Evolutionary conservation across 2,329 filamentous ascomycete genomes (phyloP).

Genomic region (Plectosphaerella sp.): DNA sequence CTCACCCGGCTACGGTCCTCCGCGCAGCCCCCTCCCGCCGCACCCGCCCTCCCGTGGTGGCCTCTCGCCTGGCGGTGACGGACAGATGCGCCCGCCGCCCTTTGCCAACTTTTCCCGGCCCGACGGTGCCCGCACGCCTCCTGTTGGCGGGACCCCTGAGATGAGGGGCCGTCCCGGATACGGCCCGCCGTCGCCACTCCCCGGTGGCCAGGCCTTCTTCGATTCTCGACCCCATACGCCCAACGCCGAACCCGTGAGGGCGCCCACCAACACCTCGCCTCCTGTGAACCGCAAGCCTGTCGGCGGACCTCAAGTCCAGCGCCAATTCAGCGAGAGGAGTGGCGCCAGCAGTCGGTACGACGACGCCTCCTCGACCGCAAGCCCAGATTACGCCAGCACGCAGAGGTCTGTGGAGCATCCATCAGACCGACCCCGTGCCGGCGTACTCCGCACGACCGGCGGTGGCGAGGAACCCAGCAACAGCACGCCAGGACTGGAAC

Average conservation of each 20-base stretch:
- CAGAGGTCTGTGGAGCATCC: conserved; percentile 41
- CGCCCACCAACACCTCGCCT: conserved; percentile 27
- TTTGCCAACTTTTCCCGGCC: conserved; percentile 12
- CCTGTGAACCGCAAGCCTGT: conserved; percentile 48
- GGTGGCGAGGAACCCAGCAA: conserved; percentile 27
- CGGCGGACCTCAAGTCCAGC: conserved; percentile 26
- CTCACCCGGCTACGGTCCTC: conserved; percentile 23
- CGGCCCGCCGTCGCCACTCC: conserved; percentile 19
- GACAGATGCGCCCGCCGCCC: conserved; percentile 11
- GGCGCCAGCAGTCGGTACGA: conserved; percentile 49
- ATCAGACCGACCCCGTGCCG: conserved; percentile 67
- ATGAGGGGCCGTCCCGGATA: conserved; percentile 18
- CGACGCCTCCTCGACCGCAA: conserved; percentile 59
- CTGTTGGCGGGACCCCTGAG: conserved; percentile 9
- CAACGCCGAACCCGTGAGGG: conserved; percentile 1
- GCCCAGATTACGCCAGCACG: conserved; percentile 77
- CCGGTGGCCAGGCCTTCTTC: not conserved
- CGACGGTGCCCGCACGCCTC: conserved; percentile 11
- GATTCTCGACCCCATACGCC: conserved; percentile 1
- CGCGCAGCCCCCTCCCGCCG: conserved; percentile 22
- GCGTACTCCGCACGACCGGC: conserved; percentile 76
- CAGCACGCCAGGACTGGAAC: conserved; percentile 29
- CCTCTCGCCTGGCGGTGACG: conserved; percentile 1
- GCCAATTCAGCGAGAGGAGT: conserved; percentile 31
- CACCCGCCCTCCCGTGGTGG: conserved; percentile 15